These are phyloP conservation scores for Epipyxis sp. DNA, from an alignment of 108 stramenopile genomes.

Conservation along the genomic window DNA sequence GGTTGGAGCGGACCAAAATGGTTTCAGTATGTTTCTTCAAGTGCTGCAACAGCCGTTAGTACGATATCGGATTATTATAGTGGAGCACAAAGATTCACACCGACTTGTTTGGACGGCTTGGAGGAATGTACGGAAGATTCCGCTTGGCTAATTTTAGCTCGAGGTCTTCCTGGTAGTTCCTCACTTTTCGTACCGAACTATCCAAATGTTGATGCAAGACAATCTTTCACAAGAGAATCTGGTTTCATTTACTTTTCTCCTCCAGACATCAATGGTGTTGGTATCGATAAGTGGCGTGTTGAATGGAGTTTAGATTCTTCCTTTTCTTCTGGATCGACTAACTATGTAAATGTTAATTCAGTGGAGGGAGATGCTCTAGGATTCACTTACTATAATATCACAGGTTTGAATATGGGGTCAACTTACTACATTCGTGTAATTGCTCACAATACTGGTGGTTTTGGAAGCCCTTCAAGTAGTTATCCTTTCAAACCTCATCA, in stretches of 20 bases:
- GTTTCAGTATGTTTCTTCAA: not conserved
- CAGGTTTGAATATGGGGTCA: conserved; percentile 10
- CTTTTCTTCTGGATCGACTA: not conserved
- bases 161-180: conserved; percentile 25
- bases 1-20: conserved; percentile 11
- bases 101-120: conserved; percentile 12
- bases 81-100: conserved; percentile 6
- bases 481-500: conserved; percentile 17
- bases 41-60: conserved; percentile 12
- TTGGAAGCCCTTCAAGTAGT: conserved; percentile 9
- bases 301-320: conserved; percentile 10
- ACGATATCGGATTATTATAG: not conserved
- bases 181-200: conserved; percentile 1
- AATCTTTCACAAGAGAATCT: conserved; percentile 27
- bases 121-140: conserved; percentile 18
- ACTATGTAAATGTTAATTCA: not conserved
- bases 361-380: not conserved
- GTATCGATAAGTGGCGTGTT: conserved; percentile 28
- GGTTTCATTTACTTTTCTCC: conserved; percentile 23
- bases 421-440: conserved; percentile 10
- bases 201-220: conserved; percentile 17
- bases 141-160: not conserved
- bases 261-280: conserved; percentile 14
- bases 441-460: conserved; percentile 10
- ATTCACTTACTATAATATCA: conserved; percentile 46